Evolutionary conservation across 1,139 yeast genomes (phyloP).

Genomic region (Candida glucosophila): DNA sequence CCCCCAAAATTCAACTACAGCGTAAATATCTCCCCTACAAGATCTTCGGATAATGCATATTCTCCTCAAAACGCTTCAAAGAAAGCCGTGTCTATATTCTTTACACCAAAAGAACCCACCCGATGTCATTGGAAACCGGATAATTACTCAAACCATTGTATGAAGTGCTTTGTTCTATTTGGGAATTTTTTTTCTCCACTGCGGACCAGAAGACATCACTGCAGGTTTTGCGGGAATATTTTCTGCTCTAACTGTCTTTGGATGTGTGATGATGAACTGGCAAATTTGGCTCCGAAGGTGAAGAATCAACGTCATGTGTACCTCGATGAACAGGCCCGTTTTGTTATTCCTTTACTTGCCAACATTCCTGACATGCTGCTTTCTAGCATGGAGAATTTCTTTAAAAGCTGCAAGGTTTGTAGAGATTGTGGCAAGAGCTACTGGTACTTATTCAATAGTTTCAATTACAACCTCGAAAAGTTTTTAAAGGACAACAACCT

Average conservation of each 20-base stretch:
- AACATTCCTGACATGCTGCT: constrained; percentile 9
- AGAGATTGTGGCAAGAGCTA: constrained; percentile 29
- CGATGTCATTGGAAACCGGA: constrained; percentile 38
- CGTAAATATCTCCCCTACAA: too few species aligned
- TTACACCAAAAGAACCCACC: constrained; percentile 24
- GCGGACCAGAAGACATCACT: constrained; percentile 31
- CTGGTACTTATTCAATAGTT: constrained; percentile 4
- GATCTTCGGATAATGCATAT: constrained; percentile 3
- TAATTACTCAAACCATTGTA: constrained; percentile 28
- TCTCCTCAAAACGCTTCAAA: not conserved
- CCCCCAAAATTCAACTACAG: constrained; percentile 3
- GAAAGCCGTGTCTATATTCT: not conserved
- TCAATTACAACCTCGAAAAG: constrained; percentile 6
- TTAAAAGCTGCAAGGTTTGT: constrained; percentile 30
- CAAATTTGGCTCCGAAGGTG: too few species aligned
- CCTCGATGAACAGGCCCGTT: constrained; percentile 27
- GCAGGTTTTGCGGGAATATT: constrained; percentile 36
- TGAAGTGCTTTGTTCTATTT: constrained; percentile 32
- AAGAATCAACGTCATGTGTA: too few species aligned
- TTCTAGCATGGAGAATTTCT: constrained; percentile 9
- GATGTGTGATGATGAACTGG: constrained; percentile 5
- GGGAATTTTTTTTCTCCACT: constrained; percentile 22
- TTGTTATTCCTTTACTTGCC: constrained; percentile 27
- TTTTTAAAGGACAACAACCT: constrained; percentile 21
- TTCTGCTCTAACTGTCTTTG: constrained; percentile 29